Conservation (phyloP, 495 filamentous ascomycete genomes). For the Penicillium cataractarum region DNA sequence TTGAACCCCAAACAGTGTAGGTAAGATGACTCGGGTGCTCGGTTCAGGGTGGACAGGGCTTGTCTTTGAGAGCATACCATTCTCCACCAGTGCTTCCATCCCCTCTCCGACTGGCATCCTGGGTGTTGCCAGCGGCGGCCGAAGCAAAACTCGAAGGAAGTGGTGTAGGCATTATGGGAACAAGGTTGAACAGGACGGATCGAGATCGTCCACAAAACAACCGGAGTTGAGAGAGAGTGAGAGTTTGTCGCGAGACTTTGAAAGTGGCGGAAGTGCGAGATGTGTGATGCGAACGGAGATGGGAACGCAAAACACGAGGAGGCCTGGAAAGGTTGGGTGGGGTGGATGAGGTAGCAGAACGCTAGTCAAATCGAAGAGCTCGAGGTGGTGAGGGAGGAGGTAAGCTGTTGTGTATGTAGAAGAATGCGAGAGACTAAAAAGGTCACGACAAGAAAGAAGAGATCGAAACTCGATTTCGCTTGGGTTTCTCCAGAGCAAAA, state of each 20-base stretch:
- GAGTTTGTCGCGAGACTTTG: conserved; percentile 30
- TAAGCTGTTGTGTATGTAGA: conserved; percentile 23
- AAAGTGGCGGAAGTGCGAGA: conserved; percentile 24
- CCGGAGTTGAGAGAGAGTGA: conserved; percentile 21
- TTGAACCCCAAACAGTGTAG: not conserved
- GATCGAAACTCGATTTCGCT: conserved; percentile 38
- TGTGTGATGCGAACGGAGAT: conserved; percentile 33
- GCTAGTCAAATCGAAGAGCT: conserved; percentile 28
- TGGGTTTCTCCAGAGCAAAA: conserved; percentile 37
- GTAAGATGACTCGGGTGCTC: not conserved
- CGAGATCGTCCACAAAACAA: conserved; percentile 30
- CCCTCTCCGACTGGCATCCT: conserved; percentile 56
- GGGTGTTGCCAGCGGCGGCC: conserved; percentile 74
- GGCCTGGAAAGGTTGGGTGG: conserved; percentile 8
- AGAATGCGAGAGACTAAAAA: conserved; percentile 34
- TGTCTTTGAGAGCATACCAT: conserved; percentile 49
- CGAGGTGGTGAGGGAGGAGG: conserved; percentile 14
- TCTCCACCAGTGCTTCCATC: conserved; percentile 59
- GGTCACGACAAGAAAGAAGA: conserved; percentile 33
- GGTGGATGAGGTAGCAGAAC: conserved; percentile 19
- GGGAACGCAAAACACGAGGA: conserved; percentile 31
- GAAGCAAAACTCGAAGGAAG: conserved; percentile 84
- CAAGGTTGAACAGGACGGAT: conserved; percentile 25
- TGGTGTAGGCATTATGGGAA: conserved; percentile 69
- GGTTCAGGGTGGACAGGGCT: conserved; percentile 13